Base-by-base conservation (phyloP, 2,329 filamentous ascomycete genomes). In the Exophiala sideris region DNA sequence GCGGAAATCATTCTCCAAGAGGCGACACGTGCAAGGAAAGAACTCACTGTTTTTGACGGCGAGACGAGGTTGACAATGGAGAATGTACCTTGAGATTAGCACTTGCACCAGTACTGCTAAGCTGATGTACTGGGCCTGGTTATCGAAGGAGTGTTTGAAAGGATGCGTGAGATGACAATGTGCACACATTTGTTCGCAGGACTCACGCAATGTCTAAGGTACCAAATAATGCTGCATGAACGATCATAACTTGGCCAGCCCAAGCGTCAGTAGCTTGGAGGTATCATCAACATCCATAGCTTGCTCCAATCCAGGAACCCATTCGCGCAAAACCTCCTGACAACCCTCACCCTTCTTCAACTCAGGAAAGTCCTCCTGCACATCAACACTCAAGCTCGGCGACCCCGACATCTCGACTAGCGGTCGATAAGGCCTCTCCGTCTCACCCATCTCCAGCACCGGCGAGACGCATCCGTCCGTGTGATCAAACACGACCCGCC, bases 391-490 rank as follows among this genome's bases (percentile, higher is more conserved):
- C 41, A 84, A 71, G 18, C 80, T 84, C 0, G 91, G 90, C 7
- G 88, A 90, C 16, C 76, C 77, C 34, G 76, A 79, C 64, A 96
- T 70, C 35, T 66, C 72, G 34, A 78, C 74, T 6, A 71, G 67
- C 10, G 71, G 67, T 20, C 70, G 64, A 51, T 75, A 73, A 29
- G 76, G 71, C 16, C 67, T 58, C 64, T 89, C 82, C 20, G 95
- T 74, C 72, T 96, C 91, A 0, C 63, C 66, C 61, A 90, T 88
- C 32, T 84, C 84, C 38, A 95, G 74, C 1, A 96, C 88, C 0
- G 92, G 91, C n/a, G 89, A 89, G 59, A 88, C 91, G 69, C 92
- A 97, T 1, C 91, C 91, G 72, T 97, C 92, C 0, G 87, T 92
- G 10, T 87, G 87, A 68, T 95, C 89, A 67, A 96, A 97, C 3